These are phyloP conservation scores for Boletellus deceptivus DNA, from an alignment of 1,284 basidiomycete genomes.

Conservation along the genomic window DNA sequence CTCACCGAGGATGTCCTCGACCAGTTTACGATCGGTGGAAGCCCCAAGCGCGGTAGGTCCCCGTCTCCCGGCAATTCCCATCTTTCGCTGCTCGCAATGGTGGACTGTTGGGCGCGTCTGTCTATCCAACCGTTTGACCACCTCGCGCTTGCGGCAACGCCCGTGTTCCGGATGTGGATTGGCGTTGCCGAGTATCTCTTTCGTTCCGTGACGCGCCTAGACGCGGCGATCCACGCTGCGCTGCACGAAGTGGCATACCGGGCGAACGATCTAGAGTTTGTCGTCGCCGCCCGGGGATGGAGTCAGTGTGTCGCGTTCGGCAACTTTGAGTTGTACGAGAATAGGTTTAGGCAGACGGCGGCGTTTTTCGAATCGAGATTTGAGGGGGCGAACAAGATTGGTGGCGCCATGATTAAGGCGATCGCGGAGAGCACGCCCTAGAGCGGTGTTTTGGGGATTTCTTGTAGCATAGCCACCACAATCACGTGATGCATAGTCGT, in stretches of 20 bases:
- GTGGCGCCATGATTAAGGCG: constrained; percentile 89
- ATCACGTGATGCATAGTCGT: constrained; percentile 4
- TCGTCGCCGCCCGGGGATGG: constrained; percentile 95
- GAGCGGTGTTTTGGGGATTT: background rate
- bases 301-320: constrained; percentile 93
- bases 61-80: constrained; percentile 70
- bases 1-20: constrained; percentile 87
- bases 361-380: constrained; percentile 87
- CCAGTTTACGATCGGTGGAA: constrained; percentile 59
- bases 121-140: constrained; percentile 89
- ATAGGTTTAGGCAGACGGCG: constrained; percentile 80
- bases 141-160: constrained; percentile 92
- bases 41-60: constrained; percentile 13
- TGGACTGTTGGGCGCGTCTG: constrained; percentile 94
- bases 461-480: constrained; percentile 3
- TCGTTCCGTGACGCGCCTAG: constrained; percentile 60
- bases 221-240: constrained; percentile 74
- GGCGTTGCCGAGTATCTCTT: constrained; percentile 97
- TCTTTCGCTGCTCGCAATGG: constrained; percentile 95
- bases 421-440: constrained; percentile 57
- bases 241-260: constrained; percentile 81
- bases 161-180: constrained; percentile 95
- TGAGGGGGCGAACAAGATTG: constrained; percentile 80
- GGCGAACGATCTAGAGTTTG: constrained; percentile 91
- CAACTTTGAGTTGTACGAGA: constrained; percentile 85